These are phyloP conservation scores for Blyttiomyces sp. DNA, from an alignment of 371 early-diverging fungal genomes.

Conservation along the genomic window DNA sequence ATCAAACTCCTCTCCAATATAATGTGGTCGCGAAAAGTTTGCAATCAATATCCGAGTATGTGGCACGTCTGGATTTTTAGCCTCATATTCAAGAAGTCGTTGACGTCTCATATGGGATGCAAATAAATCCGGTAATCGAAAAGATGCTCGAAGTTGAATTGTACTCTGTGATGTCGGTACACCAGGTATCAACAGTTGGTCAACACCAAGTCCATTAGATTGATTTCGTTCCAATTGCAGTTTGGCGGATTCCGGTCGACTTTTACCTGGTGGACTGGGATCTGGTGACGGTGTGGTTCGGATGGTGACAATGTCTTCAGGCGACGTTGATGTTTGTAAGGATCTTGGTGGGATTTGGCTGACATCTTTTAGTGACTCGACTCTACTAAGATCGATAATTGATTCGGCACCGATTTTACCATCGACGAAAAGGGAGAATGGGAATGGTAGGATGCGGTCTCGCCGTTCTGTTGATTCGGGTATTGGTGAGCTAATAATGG, in stretches of 20 bases:
- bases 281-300: too few relatives aligned
- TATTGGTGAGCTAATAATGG: too few relatives aligned
- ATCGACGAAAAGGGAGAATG: background rate
- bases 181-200: too few relatives aligned
- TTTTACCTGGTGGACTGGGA: too few relatives aligned
- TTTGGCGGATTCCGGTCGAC: too few relatives aligned
- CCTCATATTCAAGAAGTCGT: conserved; percentile 9
- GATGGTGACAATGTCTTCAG: too few relatives aligned
- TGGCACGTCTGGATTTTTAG: conserved; percentile 2
- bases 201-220: too few relatives aligned
- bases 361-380: background rate
- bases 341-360: too few relatives aligned
- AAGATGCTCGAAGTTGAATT: too few relatives aligned
- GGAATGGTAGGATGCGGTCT: background rate
- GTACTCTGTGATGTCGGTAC: too few relatives aligned
- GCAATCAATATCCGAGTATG: conserved; percentile 18
- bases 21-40: conserved; percentile 5
- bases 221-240: too few relatives aligned
- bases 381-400: background rate
- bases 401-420: background rate
- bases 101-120: conserved; percentile 10
- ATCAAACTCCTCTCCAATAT: background rate
- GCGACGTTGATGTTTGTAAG: too few relatives aligned
- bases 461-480: background rate
- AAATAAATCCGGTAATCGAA: conserved; percentile 13